Conservation (phyloP, 2,329 filamentous ascomycete species). For the Tympanopsis confertula region DNA sequence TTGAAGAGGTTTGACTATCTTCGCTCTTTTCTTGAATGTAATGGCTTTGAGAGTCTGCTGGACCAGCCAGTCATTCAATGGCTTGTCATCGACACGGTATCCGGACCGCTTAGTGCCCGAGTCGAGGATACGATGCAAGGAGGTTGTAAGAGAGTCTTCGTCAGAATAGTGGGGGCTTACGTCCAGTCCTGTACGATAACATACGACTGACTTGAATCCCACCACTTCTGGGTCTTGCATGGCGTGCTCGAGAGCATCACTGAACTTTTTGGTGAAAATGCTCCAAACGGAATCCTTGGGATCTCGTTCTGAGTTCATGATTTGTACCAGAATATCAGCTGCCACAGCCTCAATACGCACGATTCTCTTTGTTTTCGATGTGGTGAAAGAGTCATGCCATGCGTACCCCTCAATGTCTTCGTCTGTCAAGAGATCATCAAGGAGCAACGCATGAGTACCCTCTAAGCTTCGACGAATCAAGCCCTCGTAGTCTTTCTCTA, state of each 20-base stretch:
- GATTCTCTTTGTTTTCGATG: constrained; percentile 40
- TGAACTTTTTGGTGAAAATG: not conserved
- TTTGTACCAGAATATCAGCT: constrained; percentile 25
- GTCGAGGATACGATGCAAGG: not conserved
- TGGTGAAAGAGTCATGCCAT: constrained; percentile 17
- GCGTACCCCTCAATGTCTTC: constrained; percentile 9
- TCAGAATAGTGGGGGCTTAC: constrained; percentile 15
- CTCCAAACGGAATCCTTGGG: constrained; percentile 4
- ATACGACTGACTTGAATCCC: constrained; percentile 50
- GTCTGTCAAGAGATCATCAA: constrained; percentile 41
- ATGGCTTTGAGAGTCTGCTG: constrained; percentile 45
- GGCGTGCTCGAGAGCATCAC: constrained; percentile 9
- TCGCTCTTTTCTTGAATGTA: constrained; percentile 37
- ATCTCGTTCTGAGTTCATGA: constrained; percentile 24
- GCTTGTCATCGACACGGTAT: constrained; percentile 19
- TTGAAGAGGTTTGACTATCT: constrained; percentile 43
- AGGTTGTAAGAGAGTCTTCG: not conserved
- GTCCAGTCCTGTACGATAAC: constrained; percentile 44
- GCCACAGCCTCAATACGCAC: constrained; percentile 47
- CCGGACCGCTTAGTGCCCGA: constrained; percentile 5
- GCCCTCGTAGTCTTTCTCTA: constrained; percentile 22
- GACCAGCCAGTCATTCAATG: constrained; percentile 20
- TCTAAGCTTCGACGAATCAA: constrained; percentile 37
- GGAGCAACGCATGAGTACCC: constrained; percentile 40
- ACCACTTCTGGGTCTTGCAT: constrained; percentile 39